These are phyloP conservation scores for Penicillium sp. DNA, from an alignment of 2,329 filamentous ascomycete species.

Conservation along the genomic window DNA sequence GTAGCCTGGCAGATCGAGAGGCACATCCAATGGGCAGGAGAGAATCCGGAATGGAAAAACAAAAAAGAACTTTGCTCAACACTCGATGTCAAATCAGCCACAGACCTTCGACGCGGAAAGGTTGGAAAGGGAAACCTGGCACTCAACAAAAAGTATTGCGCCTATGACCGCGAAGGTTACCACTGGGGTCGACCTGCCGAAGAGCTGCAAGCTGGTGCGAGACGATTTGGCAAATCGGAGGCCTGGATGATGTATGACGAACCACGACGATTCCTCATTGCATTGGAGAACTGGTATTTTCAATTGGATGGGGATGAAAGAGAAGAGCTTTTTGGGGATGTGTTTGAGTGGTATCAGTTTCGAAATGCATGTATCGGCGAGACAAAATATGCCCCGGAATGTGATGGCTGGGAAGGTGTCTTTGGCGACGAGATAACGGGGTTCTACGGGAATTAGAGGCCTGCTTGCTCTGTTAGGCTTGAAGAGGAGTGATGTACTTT, in stretches of 20 bases:
- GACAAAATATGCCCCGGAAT: not conserved
- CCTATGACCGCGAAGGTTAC: not conserved
- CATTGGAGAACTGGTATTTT: constrained; percentile 1
- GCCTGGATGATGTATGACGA: not conserved
- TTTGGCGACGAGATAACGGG: not conserved
- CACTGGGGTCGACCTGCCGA: not conserved
- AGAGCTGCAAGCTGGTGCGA: not conserved
- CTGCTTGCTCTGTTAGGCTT: too few species aligned
- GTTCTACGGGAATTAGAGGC: too few species aligned
- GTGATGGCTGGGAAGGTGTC: not conserved
- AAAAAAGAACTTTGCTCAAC: not conserved
- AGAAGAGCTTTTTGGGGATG: not conserved
- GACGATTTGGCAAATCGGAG: not conserved
- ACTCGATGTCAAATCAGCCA: not conserved
- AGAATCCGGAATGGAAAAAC: not conserved
- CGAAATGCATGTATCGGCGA: not conserved
- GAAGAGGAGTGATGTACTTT: too few species aligned
- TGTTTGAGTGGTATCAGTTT: not conserved
- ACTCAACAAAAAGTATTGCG: not conserved
- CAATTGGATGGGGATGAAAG: not conserved
- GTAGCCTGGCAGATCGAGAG: not conserved
- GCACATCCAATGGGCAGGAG: not conserved
- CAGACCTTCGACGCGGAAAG: not conserved
- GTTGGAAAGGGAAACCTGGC: not conserved
- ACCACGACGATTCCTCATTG: not conserved